Percentiles rank a stretch among this genome's conserved stretches.
Evolutionary conservation across 169 alveolate species (phyloP).

Genomic region (Theileria orientalis): DNA sequence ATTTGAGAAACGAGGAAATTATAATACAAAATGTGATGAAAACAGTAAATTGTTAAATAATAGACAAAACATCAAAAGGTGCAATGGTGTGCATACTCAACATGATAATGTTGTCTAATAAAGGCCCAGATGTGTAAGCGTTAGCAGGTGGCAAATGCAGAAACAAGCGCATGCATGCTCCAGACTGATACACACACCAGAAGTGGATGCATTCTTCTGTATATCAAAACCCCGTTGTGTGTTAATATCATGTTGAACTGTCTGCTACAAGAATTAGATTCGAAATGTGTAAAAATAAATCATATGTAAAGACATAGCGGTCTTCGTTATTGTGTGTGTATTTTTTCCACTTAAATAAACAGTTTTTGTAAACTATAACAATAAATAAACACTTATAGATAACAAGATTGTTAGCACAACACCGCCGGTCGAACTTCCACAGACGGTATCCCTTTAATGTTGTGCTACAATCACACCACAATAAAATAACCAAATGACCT

Average conservation of each 20-base stretch:
- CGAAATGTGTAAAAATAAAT: no score
- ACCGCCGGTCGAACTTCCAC: slow-evolving; percentile 10
- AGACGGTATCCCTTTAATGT: not conserved
- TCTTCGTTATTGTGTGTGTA: no score
- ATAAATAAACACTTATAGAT: no score
- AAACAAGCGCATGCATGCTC: slow-evolving; percentile 19
- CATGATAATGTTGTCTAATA: slow-evolving; percentile 8
- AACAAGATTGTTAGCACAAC: no score
- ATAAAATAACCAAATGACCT: not conserved
- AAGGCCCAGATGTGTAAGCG: slow-evolving; percentile 2
- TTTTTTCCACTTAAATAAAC: no score
- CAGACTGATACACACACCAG: not conserved
- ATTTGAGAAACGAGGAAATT: no score
- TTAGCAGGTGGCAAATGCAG: slow-evolving; percentile 1
- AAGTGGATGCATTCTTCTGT: slow-evolving; percentile 4
- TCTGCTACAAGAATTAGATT: no score
- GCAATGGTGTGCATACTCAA: slow-evolving; percentile 14
- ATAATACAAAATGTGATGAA: not conserved
- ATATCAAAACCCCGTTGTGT: not conserved
- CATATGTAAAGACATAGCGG: no score
- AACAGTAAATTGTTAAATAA: not conserved
- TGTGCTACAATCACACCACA: slow-evolving; percentile 8
- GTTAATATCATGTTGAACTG: no score
- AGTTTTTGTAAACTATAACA: no score
- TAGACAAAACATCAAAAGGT: slow-evolving; percentile 2